A percentile compares a stretch with the other conserved stretches of the same genome.
Evolutionary conservation across 1,284 basidiomycete species (phyloP).

Genomic region (Rhodotorula sp.): DNA sequence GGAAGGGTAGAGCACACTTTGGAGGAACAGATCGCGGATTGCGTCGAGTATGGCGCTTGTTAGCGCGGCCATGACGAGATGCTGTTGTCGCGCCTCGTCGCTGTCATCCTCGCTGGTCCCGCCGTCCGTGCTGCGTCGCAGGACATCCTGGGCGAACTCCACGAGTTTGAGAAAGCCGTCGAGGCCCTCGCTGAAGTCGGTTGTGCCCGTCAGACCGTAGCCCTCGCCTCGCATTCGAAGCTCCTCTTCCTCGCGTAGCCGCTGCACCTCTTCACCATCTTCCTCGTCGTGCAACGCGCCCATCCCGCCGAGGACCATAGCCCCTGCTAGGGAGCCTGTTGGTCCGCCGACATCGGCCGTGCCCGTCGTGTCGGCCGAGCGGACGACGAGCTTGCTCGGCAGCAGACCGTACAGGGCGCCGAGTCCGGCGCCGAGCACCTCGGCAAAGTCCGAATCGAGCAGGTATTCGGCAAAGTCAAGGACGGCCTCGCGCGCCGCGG

Average conservation of each 20-base stretch:
- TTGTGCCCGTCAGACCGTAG: conserved; percentile 69
- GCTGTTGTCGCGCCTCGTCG: conserved; percentile 20
- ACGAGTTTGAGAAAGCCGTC: conserved; percentile 86
- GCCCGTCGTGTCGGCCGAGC: conserved; percentile 8
- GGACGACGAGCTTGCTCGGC: conserved; percentile 71
- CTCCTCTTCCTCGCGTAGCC: conserved; percentile 58
- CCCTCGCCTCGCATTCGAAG: conserved; percentile 64
- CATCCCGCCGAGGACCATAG: conserved; percentile 67
- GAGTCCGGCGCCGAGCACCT: conserved; percentile 89
- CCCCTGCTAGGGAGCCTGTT: conserved; percentile 34
- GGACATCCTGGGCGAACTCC: conserved; percentile 87
- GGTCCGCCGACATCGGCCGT: conserved; percentile 30
- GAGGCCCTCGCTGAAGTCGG: conserved; percentile 75
- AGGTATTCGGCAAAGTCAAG: conserved; percentile 89
- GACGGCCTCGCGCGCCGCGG: conserved; percentile 70
- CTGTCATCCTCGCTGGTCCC: conserved; percentile 51
- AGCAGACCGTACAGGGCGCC: conserved; percentile 90
- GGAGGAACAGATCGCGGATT: conserved; percentile 46
- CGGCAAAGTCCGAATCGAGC: conserved; percentile 91
- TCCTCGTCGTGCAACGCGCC: conserved; percentile 53
- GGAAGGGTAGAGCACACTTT: conserved; percentile 82
- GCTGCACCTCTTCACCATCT: conserved; percentile 57
- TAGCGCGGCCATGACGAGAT: conserved; percentile 27
- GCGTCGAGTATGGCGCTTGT: conserved; percentile 27
- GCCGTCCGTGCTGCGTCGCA: conserved; percentile 51